These are phyloP conservation scores for Aspergillus conjunctus DNA, from an alignment of 495 filamentous ascomycete genomes.

Conservation along the genomic window DNA sequence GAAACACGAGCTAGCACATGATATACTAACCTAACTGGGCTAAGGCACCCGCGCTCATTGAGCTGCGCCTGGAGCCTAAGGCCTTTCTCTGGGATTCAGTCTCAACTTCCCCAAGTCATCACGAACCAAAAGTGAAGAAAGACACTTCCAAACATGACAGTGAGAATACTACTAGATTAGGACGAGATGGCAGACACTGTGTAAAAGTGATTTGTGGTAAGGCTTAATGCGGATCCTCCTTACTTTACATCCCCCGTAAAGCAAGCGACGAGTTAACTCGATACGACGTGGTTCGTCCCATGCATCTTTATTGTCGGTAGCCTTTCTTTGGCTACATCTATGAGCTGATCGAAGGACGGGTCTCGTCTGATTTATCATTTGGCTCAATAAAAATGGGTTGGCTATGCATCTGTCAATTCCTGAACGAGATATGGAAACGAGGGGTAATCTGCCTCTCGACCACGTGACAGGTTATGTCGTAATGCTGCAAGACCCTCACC, in stretches of 20 bases:
- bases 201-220: no score
- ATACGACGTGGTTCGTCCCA: not conserved
- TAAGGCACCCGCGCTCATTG: not conserved
- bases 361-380: conserved; percentile 3
- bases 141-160: no score
- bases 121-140: no score
- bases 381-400: not conserved
- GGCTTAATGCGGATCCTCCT: no score
- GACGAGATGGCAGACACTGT: no score
- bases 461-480: conserved; percentile 23
- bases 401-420: not conserved
- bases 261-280: no score
- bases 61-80: not conserved
- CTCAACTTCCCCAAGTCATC: no score
- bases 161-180: no score
- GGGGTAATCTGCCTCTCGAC: conserved; percentile 7
- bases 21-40: not conserved
- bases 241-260: no score
- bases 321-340: no score
- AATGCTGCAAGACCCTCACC: conserved; percentile 4
- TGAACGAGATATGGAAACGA: conserved; percentile 7
- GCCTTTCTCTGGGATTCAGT: no score
- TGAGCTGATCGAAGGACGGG: no score
- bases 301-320: not conserved
- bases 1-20: not conserved